Evolutionary conservation across 352 stramenopile genomes (phyloP), one percentile per base, ranked within the genome.

Genomic region (Phytopythium sindhum): DNA sequence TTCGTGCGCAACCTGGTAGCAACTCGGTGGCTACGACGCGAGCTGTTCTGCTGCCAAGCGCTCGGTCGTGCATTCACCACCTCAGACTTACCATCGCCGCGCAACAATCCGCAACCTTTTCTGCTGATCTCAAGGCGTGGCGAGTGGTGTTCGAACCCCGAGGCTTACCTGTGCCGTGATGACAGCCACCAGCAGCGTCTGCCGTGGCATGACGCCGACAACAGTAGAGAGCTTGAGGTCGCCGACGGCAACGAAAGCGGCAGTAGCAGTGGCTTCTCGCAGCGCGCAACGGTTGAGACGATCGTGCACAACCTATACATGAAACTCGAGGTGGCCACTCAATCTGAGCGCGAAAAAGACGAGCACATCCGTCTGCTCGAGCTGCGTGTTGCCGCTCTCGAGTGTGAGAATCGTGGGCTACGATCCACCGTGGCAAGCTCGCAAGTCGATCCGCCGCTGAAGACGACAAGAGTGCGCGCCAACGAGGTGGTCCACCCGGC

Each of bases 261-360:
- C 24, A 68, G 53, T 33, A 56, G 53, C 24, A 72, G 64, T 42
- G 65, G 50, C 28, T 57, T 64, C 28, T 57, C 58, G 1, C 54
- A 78, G 26, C 70, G 60, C n/a, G 70, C 72, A 17, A 75, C 67
- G 2, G 50, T 74, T 21, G 72, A 80, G 33, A 61, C 61, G 3
- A 72, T 83, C 29, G 70, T 83, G 33, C 61, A 71, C 31, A 53
- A 69, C 42, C 75, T 84, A 6, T 61, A 67, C 26, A 21, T 57
- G 6, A 68, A 69, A 60, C 41, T 80, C 2, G 52, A 75, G 39
- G 57, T 53, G 4, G 23, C 57, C 6, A 66, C 52, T 5, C 51
- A 42, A 3, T 35, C 68, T 14, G 35, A 29, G 0, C 12, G 35
- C 14, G 56, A 19, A 1, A 73, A 72, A 39, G 70, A 71, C 29